These are phyloP conservation scores for Posidonia australis DNA, from an alignment of 106 monocot genomes.

Conservation along the genomic window DNA sequence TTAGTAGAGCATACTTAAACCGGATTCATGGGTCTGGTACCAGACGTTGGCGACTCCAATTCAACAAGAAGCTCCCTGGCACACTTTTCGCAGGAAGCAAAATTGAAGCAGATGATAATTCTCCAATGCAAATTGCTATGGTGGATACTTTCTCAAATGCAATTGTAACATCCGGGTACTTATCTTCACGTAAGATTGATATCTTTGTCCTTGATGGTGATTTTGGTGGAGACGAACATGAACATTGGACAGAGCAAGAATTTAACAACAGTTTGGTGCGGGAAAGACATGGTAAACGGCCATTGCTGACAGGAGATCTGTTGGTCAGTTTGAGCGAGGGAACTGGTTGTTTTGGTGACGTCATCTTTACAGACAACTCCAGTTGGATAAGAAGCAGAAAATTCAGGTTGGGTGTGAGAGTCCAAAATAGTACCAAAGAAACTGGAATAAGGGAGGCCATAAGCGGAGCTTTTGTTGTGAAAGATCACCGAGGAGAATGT, in stretches of 20 bases:
- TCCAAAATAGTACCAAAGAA: slow-evolving; percentile 17
- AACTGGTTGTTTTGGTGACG: slow-evolving; percentile 40
- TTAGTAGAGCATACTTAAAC: slow-evolving; percentile 28
- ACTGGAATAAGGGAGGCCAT: slow-evolving; percentile 53
- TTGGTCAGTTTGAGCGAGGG: slow-evolving; percentile 38
- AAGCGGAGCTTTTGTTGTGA: slow-evolving; percentile 61
- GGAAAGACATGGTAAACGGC: slow-evolving; percentile 80
- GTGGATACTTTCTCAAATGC: slow-evolving; percentile 26
- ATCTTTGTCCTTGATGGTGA: slow-evolving; percentile 82
- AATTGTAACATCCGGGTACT: slow-evolving; percentile 33
- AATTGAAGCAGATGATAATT: slow-evolving; percentile 53
- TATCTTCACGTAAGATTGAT: slow-evolving; percentile 56
- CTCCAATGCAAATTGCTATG: slow-evolving; percentile 40
- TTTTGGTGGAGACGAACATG: slow-evolving; percentile 41
- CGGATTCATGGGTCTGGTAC: slow-evolving; percentile 25
- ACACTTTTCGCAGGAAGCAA: slow-evolving; percentile 72
- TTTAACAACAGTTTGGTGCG: slow-evolving; percentile 48
- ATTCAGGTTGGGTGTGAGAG: slow-evolving; percentile 64
- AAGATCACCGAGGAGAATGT: slow-evolving; percentile 66
- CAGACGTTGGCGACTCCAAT: slow-evolving; percentile 40
- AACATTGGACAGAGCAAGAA: slow-evolving; percentile 61
- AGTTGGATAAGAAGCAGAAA: slow-evolving; percentile 87
- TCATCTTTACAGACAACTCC: slow-evolving; percentile 76
- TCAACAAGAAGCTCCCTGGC: slow-evolving; percentile 44
- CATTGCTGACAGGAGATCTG: slow-evolving; percentile 60